Base-by-base conservation (phyloP, 2,329 filamentous ascomycete species). In the Colletotrichum viniferum region DNA sequence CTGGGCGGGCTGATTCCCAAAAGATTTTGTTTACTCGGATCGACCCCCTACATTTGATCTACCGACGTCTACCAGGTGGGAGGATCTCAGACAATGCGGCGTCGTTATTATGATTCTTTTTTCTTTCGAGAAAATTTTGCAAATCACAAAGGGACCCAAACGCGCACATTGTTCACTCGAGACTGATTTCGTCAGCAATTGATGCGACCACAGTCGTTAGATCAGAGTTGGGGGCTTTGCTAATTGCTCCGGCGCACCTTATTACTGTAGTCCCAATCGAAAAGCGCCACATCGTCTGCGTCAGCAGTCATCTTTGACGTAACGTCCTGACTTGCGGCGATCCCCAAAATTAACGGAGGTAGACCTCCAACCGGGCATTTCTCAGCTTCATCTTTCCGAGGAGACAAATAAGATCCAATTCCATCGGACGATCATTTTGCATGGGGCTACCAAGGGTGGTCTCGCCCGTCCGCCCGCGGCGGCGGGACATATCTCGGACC, bases 1-100 rank as follows among this genome's bases (percentile, higher is more conserved):
- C 55, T 64, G 38, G 66, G 24, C 12, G 26, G 63, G 32, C 12
- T 30, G 32, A 12, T 30, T 8, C 24, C 18, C n/a, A 56, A 64
- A 64, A 60, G 24, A 60, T 55, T 26, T 24, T 64, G 58, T 75
- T 68, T 52, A 75, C 73, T 63, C 73, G 38, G 56, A 32, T 60
- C 28, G 36, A 18, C 69, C 72, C 73, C 73, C 73, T 75, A 58
- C 63, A 67, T 73, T 67, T 43, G 70, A 73, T 75, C 73, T 73
- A 73, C 71, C 70, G 69, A 55, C 43, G 69, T 68, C 48, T 58
- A 32, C 65, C 30, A 60, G 32, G 18, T 38, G 43, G 68, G 56
- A 38, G 65, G 32, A 75, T 73, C 56, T 68, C 34, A 75, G 73
- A 75, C 69, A 75, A 28, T 21, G 48, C 34, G 48, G 48, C 63